Evolutionary conservation across 306 rosid species (phyloP).

Genomic region (Fragaria iinumae): DNA sequence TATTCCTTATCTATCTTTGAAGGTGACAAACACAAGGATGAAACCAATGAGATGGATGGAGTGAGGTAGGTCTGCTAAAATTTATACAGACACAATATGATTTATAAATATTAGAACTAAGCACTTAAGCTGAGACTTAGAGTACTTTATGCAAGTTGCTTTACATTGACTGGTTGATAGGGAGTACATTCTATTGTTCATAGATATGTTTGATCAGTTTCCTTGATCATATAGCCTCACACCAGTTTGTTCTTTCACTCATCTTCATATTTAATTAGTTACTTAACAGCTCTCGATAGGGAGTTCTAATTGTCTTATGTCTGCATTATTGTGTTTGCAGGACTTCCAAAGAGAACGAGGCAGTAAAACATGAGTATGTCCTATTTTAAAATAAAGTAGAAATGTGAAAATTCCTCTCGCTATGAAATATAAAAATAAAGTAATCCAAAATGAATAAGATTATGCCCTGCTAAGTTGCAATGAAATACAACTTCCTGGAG

Average conservation of each 20-base stretch:
- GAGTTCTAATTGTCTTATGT: not conserved
- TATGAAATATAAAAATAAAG: not conserved
- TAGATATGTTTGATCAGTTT: not conserved
- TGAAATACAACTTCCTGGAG: not conserved
- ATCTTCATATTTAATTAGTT: not conserved
- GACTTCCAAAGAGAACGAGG: slow-evolving; percentile 35
- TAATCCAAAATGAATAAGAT: not conserved
- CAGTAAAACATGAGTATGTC: slow-evolving; percentile 56
- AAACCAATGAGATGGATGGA: slow-evolving; percentile 35
- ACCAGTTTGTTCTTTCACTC: not conserved
- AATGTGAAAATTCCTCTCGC: too few species aligned
- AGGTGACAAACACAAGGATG: slow-evolving; percentile 57
- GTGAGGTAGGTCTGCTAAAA: slow-evolving; percentile 47
- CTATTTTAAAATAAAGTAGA: not conserved
- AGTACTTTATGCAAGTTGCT: slow-evolving; percentile 3
- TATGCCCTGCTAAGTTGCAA: not conserved
- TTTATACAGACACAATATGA: slow-evolving; percentile 7
- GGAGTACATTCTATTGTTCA: not conserved
- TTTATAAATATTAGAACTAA: slow-evolving; percentile 1
- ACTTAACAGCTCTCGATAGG: not conserved
- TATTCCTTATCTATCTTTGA: slow-evolving; percentile 14
- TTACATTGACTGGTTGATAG: not conserved
- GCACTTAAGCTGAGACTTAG: not conserved
- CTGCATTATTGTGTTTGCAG: slow-evolving; percentile 31
- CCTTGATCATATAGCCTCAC: not conserved